These are phyloP conservation scores for Teratosphaeria pseudoeucalypti DNA, from an alignment of 2,329 filamentous ascomycete genomes.

Conservation along the genomic window DNA sequence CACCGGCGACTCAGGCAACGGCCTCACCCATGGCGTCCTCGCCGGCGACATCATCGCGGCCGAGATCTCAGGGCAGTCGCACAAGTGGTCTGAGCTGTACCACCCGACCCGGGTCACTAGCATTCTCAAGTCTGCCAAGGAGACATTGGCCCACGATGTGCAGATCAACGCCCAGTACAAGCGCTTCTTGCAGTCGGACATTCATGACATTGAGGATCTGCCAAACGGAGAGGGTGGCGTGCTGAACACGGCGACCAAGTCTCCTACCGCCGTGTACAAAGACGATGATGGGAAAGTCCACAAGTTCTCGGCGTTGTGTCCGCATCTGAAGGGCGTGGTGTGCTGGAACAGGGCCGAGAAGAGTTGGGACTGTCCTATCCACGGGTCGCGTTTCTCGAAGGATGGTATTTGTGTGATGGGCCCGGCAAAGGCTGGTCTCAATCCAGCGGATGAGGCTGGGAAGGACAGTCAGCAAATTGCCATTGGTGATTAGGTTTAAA, in stretches of 20 bases:
- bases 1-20: conserved; percentile 49
- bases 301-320: conserved; percentile 45
- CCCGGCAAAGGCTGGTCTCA: conserved; percentile 29
- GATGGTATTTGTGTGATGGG: conserved; percentile 33
- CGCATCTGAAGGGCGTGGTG: conserved; percentile 46
- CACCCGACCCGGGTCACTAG: conserved; percentile 38
- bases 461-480: conserved; percentile 5
- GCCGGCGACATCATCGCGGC: conserved; percentile 45
- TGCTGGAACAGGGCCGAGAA: conserved; percentile 47
- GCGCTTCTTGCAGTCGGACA: conserved; percentile 43
- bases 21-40: conserved; percentile 46
- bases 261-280: conserved; percentile 47
- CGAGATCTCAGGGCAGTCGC: conserved; percentile 40
- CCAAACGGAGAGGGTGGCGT: conserved; percentile 41
- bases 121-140: conserved; percentile 35
- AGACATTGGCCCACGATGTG: conserved; percentile 41
- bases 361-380: conserved; percentile 27
- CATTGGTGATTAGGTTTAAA: background rate
- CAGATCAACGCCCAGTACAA: conserved; percentile 49
- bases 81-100: conserved; percentile 43
- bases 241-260: conserved; percentile 37
- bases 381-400: conserved; percentile 34
- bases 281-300: conserved; percentile 42
- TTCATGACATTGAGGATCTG: conserved; percentile 47
- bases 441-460: conserved; percentile 22